These are phyloP conservation scores for Magnusiomyces suaveolens DNA, from an alignment of 1,139 yeast species.

Conservation along the genomic window DNA sequence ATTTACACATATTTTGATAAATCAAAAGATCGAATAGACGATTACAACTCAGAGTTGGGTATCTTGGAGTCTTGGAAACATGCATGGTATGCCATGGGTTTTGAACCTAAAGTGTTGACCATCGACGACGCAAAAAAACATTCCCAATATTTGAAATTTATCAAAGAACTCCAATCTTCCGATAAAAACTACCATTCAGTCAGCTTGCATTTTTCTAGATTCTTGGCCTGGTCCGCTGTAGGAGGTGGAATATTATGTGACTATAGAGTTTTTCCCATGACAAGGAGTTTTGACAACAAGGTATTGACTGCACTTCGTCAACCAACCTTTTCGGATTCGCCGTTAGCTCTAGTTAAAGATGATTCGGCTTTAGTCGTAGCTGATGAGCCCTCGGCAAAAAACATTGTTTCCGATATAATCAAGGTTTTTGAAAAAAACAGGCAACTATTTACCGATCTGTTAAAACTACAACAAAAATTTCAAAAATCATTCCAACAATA, in stretches of 20 bases:
- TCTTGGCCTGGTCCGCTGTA: conserved; percentile 25
- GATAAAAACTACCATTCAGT: conserved; percentile 6
- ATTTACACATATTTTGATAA: conserved; percentile 23
- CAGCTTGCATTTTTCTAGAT: conserved; percentile 13
- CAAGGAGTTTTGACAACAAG: conserved; percentile 7
- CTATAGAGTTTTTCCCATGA: conserved; percentile 23
- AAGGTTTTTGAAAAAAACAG: not conserved
- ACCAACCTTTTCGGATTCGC: not conserved
- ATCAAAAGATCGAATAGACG: not conserved
- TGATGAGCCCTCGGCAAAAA: not conserved
- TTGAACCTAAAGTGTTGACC: conserved; percentile 26
- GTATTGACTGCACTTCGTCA: not conserved
- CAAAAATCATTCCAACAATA: conserved; percentile 18
- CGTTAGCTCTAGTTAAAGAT: not conserved
- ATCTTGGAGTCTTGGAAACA: conserved; percentile 27
- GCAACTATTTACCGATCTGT: not conserved
- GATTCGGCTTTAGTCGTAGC: not conserved
- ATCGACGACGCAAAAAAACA: conserved; percentile 19
- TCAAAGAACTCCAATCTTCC: conserved; percentile 4
- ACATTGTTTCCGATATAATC: not conserved
- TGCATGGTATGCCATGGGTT: conserved; percentile 30
- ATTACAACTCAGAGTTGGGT: conserved; percentile 15
- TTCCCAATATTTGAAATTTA: conserved; percentile 17
- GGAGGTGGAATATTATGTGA: conserved; percentile 27
- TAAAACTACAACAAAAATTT: not conserved